phyloP scores from a whole-genome alignment of 495 filamentous ascomycete species.

The Viridothelium virens region DNA sequence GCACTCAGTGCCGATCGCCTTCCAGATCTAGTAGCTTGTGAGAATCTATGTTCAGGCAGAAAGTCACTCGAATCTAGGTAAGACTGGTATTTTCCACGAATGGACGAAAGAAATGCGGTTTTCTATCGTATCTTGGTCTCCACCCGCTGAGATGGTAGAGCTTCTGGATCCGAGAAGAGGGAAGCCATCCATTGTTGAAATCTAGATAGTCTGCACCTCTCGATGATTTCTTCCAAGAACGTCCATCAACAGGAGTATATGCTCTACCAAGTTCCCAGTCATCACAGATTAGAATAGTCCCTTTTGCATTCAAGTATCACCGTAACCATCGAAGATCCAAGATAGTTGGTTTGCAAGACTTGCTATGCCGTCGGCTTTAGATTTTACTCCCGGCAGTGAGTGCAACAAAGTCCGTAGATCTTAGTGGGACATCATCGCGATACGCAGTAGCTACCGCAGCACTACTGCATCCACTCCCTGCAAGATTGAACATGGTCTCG shows the following conservation, averaged over 20 bases:
- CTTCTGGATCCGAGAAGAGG: not conserved
- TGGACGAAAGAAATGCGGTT: slow-evolving; percentile 1
- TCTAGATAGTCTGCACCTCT: not conserved
- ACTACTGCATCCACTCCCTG: not conserved
- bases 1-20: not conserved
- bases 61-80: not conserved
- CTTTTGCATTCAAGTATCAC: not conserved
- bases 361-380: not conserved
- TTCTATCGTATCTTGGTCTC: not conserved
- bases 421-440: not conserved
- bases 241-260: not conserved
- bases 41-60: not conserved
- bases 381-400: not conserved
- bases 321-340: not conserved
- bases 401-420: not conserved
- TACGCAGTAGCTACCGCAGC: not conserved
- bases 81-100: not conserved
- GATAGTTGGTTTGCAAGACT: not conserved
- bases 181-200: slow-evolving; percentile 4
- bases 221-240: not conserved
- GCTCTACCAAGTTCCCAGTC: not conserved
- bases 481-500: slow-evolving; percentile 16
- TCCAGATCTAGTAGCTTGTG: not conserved
- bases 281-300: not conserved
- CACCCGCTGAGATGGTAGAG: not conserved